Conservation (phyloP, 2,329 filamentous ascomycete genomes). For the Clonostachys rhizophaga region DNA sequence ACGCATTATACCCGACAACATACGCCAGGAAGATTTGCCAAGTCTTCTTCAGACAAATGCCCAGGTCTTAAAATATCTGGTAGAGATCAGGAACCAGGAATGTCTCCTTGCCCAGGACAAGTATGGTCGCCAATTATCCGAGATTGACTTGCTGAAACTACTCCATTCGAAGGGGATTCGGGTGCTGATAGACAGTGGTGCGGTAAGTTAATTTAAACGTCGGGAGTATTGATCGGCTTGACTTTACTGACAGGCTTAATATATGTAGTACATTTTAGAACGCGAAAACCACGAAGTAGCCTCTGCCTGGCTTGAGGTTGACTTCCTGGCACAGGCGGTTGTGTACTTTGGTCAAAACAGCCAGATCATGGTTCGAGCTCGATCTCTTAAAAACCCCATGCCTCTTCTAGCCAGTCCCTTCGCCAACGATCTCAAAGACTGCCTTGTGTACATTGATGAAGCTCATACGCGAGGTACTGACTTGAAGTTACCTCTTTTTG, state of each 20-base stretch:
- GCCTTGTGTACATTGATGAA: conserved; percentile 56
- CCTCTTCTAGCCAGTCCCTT: conserved; percentile 50
- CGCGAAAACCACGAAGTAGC: conserved; percentile 48
- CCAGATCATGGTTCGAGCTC: conserved; percentile 9
- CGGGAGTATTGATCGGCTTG: too few species aligned
- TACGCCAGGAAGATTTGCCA: conserved; percentile 55
- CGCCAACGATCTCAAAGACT: conserved; percentile 41
- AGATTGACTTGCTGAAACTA: conserved; percentile 34
- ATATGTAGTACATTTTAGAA: conserved; percentile 46
- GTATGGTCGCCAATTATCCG: conserved; percentile 30
- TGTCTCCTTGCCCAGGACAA: conserved; percentile 30
- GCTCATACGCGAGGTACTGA: conserved; percentile 59
- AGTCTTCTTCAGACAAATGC: conserved; percentile 56
- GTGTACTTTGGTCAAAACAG: conserved; percentile 43
- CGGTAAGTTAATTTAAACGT: conserved; percentile 12
- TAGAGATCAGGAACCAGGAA: conserved; percentile 42
- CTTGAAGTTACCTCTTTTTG: conserved; percentile 42
- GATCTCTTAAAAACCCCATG: conserved; percentile 30
- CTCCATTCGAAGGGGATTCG: conserved; percentile 32
- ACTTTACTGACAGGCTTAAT: too few species aligned
- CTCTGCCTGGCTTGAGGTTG: conserved; percentile 42
- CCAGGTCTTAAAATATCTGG: conserved; percentile 54
- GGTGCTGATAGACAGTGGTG: conserved; percentile 60
- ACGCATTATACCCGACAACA: conserved; percentile 53
- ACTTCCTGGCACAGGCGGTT: conserved; percentile 36